These are phyloP conservation scores for Myxozyma neotropica DNA, from an alignment of 805 yeast species.

Conservation along the genomic window DNA sequence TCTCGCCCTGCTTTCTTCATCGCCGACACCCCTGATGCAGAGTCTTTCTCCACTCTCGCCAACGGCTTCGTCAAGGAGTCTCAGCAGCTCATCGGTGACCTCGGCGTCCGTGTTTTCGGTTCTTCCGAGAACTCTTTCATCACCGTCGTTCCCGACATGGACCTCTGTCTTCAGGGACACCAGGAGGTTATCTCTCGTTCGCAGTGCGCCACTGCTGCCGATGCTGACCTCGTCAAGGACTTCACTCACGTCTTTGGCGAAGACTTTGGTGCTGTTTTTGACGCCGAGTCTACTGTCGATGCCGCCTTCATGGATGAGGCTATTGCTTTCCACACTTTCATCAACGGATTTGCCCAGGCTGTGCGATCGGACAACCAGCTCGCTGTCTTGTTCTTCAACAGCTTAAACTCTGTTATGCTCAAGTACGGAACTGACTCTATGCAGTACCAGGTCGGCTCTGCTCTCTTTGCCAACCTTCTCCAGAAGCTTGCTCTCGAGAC, in stretches of 20 bases:
- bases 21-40: slow-evolving; percentile 33
- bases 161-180: slow-evolving; percentile 31
- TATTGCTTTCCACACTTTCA: slow-evolving; percentile 31
- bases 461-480: slow-evolving; percentile 32
- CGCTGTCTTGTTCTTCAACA: slow-evolving; percentile 32
- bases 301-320: slow-evolving; percentile 34
- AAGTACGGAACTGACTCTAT: slow-evolving; percentile 31
- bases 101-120: slow-evolving; percentile 29
- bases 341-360: slow-evolving; percentile 28
- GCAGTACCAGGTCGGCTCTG: slow-evolving; percentile 29
- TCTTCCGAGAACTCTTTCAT: slow-evolving; percentile 25
- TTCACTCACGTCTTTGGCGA: slow-evolving; percentile 26
- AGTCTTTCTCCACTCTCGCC: slow-evolving; percentile 31
- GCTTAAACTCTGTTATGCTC: slow-evolving; percentile 24
- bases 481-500: slow-evolving; percentile 33
- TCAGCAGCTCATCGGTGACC: slow-evolving; percentile 35
- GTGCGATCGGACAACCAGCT: slow-evolving; percentile 31
- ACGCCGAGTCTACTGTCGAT: slow-evolving; percentile 27
- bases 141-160: slow-evolving; percentile 35
- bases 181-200: slow-evolving; percentile 30
- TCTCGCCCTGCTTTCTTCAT: slow-evolving; percentile 32
- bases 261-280: slow-evolving; percentile 24
- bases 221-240: slow-evolving; percentile 20
- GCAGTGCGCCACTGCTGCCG: slow-evolving; percentile 27
- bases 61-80: slow-evolving; percentile 31